These are phyloP conservation scores for Phytophthora palmivora DNA, from an alignment of 352 stramenopile species.

Conservation along the genomic window DNA sequence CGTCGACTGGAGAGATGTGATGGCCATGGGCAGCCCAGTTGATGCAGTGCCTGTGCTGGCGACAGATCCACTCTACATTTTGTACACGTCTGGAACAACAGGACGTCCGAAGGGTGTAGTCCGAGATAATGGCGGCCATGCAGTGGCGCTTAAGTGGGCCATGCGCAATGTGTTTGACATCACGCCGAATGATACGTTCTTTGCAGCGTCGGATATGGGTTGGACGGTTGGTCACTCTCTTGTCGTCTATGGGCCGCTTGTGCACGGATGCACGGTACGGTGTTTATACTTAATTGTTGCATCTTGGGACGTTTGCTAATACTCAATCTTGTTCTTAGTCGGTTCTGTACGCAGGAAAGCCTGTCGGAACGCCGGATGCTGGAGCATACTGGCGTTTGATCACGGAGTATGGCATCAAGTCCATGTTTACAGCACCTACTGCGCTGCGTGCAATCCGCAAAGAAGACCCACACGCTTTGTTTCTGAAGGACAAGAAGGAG, in stretches of 20 bases:
- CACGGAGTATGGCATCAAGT: slow-evolving; percentile 84
- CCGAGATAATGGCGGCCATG: slow-evolving; percentile 78
- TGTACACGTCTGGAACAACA: slow-evolving; percentile 85
- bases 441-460: slow-evolving; percentile 90
- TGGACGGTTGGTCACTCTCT: slow-evolving; percentile 92
- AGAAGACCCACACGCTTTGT: slow-evolving; percentile 71
- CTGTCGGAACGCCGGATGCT: slow-evolving; percentile 86
- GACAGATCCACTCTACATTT: slow-evolving; percentile 78
- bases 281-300: slow-evolving; percentile 2
- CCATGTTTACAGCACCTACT: slow-evolving; percentile 93
- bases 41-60: slow-evolving; percentile 57
- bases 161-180: slow-evolving; percentile 86
- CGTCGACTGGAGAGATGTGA: slow-evolving; percentile 64
- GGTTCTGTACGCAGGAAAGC: slow-evolving; percentile 92
- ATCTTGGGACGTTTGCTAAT: slow-evolving; percentile 5
- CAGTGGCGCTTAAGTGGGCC: slow-evolving; percentile 88
- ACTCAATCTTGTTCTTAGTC: slow-evolving; percentile 40
- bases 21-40: slow-evolving; percentile 42
- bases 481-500: slow-evolving; percentile 56
- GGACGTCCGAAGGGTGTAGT: slow-evolving; percentile 82
- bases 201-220: slow-evolving; percentile 87
- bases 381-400: slow-evolving; percentile 90
- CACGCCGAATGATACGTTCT: slow-evolving; percentile 81
- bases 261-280: slow-evolving; percentile 81
- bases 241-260: slow-evolving; percentile 89